Evolutionary conservation across 805 yeast species (phyloP), one percentile per base, ranked within the genome.

Genomic region (Metschnikowia continentalis): DNA sequence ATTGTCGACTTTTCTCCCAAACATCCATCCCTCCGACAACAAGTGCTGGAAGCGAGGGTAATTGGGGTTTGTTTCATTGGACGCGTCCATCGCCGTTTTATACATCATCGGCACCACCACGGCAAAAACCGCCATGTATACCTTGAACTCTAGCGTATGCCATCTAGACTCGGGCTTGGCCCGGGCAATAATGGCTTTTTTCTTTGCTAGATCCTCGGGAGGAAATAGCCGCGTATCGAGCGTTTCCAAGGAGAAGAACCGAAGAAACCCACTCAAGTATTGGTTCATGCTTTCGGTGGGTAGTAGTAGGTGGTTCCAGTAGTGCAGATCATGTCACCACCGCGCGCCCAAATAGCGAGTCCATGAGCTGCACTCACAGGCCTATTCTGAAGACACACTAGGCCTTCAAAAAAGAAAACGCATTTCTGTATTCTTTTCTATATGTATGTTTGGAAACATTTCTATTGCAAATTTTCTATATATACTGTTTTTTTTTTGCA

Each of bases 1-100:
- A 64, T 92, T 91, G 66, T 94, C 99, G 39, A 90, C 96, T 67
- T 85, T 86, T 23, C 96, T 71, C 7, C 96, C 97, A 63, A 86
- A 81, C 59, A 90, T 70, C 98, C 98, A 92, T 4, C 99, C 98
- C 5, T 81, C 74, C 30, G 85, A 76, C 47, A 92, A 72, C 36
- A 84, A 70, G 46, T 80, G 77, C 56, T 78, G 78, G 62, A 79
- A 90, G 46, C 72, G 72, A 17, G 78, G 76, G 63, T 85, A 92
- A 62, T 90, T 90, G 10, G 86, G 84, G 60, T 88, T 89, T 2
- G 82, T 71, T 56, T 83, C 85, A 60, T 82, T 83, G 33, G 91
- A 84, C 7, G 95, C 92, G 35, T 81, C 85, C 79, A 87, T 79
- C 1, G 94, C 96, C 0, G 94, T 83, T 58, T 80, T 80, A 62